Conservation (phyloP, 257 asterid species). For the Handroanthus guayacan region DNA sequence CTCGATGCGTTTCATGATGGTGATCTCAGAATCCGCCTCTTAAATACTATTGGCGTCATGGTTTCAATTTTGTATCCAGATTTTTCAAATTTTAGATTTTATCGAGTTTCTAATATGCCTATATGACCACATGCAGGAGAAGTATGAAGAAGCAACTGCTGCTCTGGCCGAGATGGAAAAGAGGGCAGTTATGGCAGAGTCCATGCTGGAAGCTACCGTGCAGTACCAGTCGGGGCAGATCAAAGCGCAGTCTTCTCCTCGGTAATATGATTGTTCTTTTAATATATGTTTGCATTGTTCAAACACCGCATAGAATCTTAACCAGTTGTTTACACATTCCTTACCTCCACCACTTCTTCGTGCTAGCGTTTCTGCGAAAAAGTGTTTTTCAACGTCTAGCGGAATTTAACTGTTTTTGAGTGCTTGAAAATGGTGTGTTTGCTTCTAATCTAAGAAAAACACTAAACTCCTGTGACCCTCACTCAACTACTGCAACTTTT, state of each 20-base stretch:
- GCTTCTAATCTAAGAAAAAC: no score
- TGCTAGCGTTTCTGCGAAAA: no score
- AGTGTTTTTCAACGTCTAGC: no score
- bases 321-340: no score
- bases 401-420: no score
- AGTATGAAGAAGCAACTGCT: constrained; percentile 66
- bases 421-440: no score
- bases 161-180: constrained; percentile 83
- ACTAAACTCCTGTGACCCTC: no score
- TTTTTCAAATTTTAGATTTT: neutral
- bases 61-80: neutral
- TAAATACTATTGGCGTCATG: neutral
- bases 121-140: constrained; percentile 53
- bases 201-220: constrained; percentile 96
- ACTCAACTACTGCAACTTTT: no score
- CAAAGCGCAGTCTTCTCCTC: constrained; percentile 80
- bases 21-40: neutral
- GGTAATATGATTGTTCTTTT: constrained; percentile 47
- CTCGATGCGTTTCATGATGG: constrained; percentile 24
- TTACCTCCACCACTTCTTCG: no score
- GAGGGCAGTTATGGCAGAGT: constrained; percentile 92
- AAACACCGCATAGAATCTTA: neutral
- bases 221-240: constrained; percentile 91
- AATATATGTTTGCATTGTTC: neutral
- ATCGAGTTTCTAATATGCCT: constrained; percentile 17